phyloP scores from a whole-genome alignment of 768 basidiomycete genomes.

The Lanmaoa pseudosensibilis region DNA sequence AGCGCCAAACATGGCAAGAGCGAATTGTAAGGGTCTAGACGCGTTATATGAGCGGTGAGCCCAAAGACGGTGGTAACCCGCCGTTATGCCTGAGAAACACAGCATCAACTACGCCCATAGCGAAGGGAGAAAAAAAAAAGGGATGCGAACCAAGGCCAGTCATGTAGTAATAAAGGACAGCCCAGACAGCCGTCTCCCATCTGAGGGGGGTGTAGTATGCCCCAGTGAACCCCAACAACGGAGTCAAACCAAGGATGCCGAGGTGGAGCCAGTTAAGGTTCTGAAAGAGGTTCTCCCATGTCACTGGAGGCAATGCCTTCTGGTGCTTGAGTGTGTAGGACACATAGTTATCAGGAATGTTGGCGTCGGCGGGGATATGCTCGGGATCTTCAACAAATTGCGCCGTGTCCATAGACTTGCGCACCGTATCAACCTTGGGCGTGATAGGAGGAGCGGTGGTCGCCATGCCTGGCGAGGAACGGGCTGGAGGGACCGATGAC shows the following conservation, averaged over 20 bases:
- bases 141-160: conserved; percentile 74
- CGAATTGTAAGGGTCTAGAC: conserved; percentile 78
- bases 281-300: conserved; percentile 53
- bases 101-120: conserved; percentile 31
- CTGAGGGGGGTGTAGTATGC: conserved; percentile 61
- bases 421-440: background rate
- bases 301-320: conserved; percentile 67
- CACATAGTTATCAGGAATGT: conserved; percentile 84
- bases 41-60: conserved; percentile 96
- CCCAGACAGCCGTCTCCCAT: conserved; percentile 73
- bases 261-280: conserved; percentile 81
- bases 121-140: conserved; percentile 38
- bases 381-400: conserved; percentile 30
- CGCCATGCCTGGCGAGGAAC: conserved; percentile 16
- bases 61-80: conserved; percentile 97
- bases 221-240: conserved; percentile 72
- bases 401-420: conserved; percentile 1
- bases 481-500: conserved; percentile 27
- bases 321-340: conserved; percentile 67
- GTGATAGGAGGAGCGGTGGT: conserved; percentile 10
- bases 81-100: conserved; percentile 65
- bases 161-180: conserved; percentile 68
- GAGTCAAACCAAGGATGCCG: conserved; percentile 69
- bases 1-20: conserved; percentile 79
- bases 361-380: conserved; percentile 46